Base-by-base conservation (phyloP, 345 rosid species). In the Arabis hirsuta region DNA sequence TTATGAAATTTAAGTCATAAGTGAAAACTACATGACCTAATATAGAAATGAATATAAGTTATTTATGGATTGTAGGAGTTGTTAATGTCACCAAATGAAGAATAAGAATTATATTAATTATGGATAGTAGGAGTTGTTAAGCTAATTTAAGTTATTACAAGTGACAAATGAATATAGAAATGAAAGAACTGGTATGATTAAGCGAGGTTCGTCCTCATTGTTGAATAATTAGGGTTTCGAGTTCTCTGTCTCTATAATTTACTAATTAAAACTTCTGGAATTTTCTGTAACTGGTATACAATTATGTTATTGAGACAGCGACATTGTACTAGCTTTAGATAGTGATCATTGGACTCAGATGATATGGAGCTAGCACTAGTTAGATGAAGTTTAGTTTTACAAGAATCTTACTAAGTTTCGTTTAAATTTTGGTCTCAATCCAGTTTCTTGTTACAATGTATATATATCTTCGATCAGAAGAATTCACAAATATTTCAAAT, bases 241-340 rank as follows among this genome's bases (percentile, higher is more conserved):
- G 14, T 59, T 6, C 20, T 58, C 36, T 41, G 22, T 57, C 39
- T 41, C 2, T 42, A 58, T 65, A 48, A 12, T 42, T 50, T 39
- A 58, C 47, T 43, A 54, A 67, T 52, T 32, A 43, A 66, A 66
- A 52, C 55, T 73, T 67, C 42, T 67, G 72, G 66, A 73, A 7
- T 57, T 73, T 57, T 65, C 60, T 57, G 72, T 73, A 57, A 57
- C 46, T 60, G 53, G 46, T 65, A 19, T 39, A 57, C 29, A 22
- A 73, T 66, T 34, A 16, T 60, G 52, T 61, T 60, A 54, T 52
- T 16, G 51, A 61, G 78, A 74, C 73, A 67, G 34, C 51, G 73
- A 74, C 73, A 34, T 44, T 44, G 69, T 67, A 74, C 78, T 74
- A 74, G 73, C 68, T 53, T 22, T 67, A 39, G 22, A 55, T 50